phyloP scores from a whole-genome alignment of 495 filamentous ascomycete genomes.

The Melanomma pulvis-pyrius region DNA sequence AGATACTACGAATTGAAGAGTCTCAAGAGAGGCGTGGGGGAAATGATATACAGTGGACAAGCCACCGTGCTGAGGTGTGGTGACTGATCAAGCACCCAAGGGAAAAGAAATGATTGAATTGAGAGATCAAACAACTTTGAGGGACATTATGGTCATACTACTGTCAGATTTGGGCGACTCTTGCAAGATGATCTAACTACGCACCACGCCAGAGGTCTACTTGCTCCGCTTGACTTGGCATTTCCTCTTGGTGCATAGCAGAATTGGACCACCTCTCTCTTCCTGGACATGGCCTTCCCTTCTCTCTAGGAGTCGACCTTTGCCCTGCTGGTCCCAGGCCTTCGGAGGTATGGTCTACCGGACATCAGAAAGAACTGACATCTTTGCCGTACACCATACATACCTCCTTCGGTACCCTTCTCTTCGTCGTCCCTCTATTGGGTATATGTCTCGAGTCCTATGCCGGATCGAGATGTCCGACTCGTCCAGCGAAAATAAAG shows the following conservation, averaged over 20 bases:
- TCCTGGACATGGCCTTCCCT: not conserved
- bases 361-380: constrained; percentile 3
- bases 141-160: constrained; percentile 4
- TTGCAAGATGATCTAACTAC: not conserved
- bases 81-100: not conserved
- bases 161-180: not conserved
- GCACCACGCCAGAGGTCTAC: not conserved
- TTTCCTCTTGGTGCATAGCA: not conserved
- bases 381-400: not conserved
- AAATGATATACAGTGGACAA: not conserved
- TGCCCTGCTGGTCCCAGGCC: not conserved
- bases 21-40: not conserved
- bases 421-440: not conserved
- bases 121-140: not conserved
- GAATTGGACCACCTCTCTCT: not conserved
- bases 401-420: not conserved
- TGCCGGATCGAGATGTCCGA: not conserved
- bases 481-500: not conserved
- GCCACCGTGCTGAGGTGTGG: not conserved
- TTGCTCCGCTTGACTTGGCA: not conserved
- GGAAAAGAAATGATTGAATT: not conserved
- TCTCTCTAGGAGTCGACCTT: not conserved
- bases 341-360: constrained; percentile 1
- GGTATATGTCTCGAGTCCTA: not conserved
- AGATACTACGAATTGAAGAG: too few species aligned